These are phyloP conservation scores for Stromatinia cepivora DNA, from an alignment of 2,329 filamentous ascomycete species.

Conservation along the genomic window DNA sequence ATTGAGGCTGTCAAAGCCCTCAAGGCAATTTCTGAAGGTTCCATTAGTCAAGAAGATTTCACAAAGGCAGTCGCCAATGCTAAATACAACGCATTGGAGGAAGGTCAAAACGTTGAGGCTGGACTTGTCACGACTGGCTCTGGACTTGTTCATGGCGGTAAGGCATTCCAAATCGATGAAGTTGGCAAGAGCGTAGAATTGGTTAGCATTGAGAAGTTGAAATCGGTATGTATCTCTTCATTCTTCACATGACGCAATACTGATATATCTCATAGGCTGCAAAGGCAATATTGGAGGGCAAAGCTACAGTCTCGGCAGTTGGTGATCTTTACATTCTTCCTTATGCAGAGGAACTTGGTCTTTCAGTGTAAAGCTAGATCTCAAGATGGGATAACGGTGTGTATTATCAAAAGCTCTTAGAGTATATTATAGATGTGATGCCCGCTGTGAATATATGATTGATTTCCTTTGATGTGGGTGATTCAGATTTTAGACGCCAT, in stretches of 20 bases:
- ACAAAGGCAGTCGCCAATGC: slow-evolving; percentile 89
- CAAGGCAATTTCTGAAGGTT: slow-evolving; percentile 75
- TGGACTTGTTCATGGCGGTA: slow-evolving; percentile 76
- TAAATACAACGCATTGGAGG: slow-evolving; percentile 87
- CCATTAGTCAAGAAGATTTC: slow-evolving; percentile 79
- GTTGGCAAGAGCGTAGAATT: slow-evolving; percentile 75
- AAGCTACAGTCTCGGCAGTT: slow-evolving; percentile 84
- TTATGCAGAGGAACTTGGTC: slow-evolving; percentile 89
- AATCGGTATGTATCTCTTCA: slow-evolving; percentile 64
- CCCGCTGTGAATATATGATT: slow-evolving; percentile 34
- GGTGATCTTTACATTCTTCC: slow-evolving; percentile 91
- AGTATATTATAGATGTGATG: slow-evolving; percentile 41
- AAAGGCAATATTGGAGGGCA: slow-evolving; percentile 82
- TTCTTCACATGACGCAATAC: slow-evolving; percentile 32
- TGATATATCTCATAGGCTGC: slow-evolving; percentile 62
- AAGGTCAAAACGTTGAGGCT: slow-evolving; percentile 72
- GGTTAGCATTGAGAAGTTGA: slow-evolving; percentile 81
- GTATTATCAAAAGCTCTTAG: slow-evolving; percentile 42
- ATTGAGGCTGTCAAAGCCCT: slow-evolving; percentile 77
- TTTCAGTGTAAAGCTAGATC: slow-evolving; percentile 73
- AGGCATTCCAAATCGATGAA: slow-evolving; percentile 80
- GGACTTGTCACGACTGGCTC: slow-evolving; percentile 83
- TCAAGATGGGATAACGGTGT: slow-evolving; percentile 31
- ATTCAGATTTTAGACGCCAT: not conserved
- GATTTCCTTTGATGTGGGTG: slow-evolving; percentile 25